Base-by-base conservation (phyloP, 176 grass and related monocot species). In the Hordeum marinum region DNA sequence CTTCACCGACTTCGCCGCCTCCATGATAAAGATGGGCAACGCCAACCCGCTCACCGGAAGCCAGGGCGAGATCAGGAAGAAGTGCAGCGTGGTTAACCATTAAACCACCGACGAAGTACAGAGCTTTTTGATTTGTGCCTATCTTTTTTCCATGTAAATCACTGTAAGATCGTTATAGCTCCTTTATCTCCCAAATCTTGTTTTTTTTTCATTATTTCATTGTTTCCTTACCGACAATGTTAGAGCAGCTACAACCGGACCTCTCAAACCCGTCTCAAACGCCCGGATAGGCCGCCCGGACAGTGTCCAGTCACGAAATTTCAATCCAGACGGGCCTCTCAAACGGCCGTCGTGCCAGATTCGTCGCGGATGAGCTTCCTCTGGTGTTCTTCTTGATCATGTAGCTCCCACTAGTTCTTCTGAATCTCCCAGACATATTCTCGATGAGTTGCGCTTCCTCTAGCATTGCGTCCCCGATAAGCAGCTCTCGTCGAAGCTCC, bases 51-150 rank as follows among this genome's bases (percentile, higher is more conserved):
- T 94, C 75, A 94, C 93, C 20, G 93, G 90, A 18, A 43, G 1
- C 34, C 67, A 89, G 35, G 93, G 93, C 4, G 90, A 94, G 93
- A 83, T 94, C 82, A 94, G 93, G 79, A 90, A 92, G 87, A 94
- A 83, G 85, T 94, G 93, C 70, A 66, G 3, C 17, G 67, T 90
- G 13, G 79, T 86, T 10, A 94, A 94, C 15, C 91, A 87, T 15
- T 58, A 55, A 7, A 69, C 7, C 32, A 13, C 15, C 24, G 20
- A 71, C 7, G 23, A 39, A 21, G 46, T 11, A 46, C 36, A 29
- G 36, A 11, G 42, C 11, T 45, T 45, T 45, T 77, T 54, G 72
- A 50, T 71, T 42, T 7, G 23, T 63, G 50, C 55, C 21, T 24
- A 29, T 65, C 1, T 42, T 31, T n/a, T 64, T 32, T 23, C 2